Conservation (phyloP, 306 rosid species). For the Vigna reflexopilosa region DNA sequence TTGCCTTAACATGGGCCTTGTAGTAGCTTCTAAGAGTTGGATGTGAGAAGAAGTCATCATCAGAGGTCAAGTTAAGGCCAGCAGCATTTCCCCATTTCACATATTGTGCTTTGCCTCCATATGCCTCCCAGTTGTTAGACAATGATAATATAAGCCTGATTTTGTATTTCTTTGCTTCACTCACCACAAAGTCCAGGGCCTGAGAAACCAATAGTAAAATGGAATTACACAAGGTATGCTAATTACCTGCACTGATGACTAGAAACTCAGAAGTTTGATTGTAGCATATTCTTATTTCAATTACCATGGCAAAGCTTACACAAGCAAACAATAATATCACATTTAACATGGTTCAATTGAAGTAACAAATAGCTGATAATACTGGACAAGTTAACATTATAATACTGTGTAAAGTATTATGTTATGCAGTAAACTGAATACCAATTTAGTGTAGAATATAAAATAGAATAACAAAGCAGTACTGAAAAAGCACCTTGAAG, state of each 20-base stretch:
- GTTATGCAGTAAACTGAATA: neutral
- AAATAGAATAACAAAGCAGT: neutral
- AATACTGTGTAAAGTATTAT: neutral
- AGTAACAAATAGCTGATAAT: neutral
- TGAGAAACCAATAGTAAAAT: slow-evolving; percentile 43
- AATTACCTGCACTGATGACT: neutral
- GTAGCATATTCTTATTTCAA: slow-evolving; percentile 4
- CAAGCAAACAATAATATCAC: slow-evolving; percentile 9
- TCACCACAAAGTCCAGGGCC: slow-evolving; percentile 92
- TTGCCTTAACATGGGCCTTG: slow-evolving; percentile 87
- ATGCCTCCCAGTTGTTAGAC: slow-evolving; percentile 94
- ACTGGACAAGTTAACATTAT: slow-evolving; percentile 11
- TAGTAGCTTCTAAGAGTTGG: slow-evolving; percentile 82
- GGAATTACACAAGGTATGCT: neutral
- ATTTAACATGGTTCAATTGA: slow-evolving; percentile 11
- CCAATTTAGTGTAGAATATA: neutral
- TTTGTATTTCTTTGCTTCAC: slow-evolving; percentile 90
- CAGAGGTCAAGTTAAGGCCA: slow-evolving; percentile 81
- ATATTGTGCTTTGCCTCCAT: slow-evolving; percentile 93
- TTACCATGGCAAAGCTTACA: neutral
- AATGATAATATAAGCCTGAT: slow-evolving; percentile 86
- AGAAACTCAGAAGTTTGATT: slow-evolving; percentile 15
- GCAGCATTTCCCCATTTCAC: slow-evolving; percentile 92
- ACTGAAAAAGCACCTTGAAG: slow-evolving; percentile 64
- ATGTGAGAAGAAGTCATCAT: slow-evolving; percentile 89